These are phyloP conservation scores for Scheffersomyces quercinus DNA, from an alignment of 1,139 yeast genomes.

Conservation along the genomic window DNA sequence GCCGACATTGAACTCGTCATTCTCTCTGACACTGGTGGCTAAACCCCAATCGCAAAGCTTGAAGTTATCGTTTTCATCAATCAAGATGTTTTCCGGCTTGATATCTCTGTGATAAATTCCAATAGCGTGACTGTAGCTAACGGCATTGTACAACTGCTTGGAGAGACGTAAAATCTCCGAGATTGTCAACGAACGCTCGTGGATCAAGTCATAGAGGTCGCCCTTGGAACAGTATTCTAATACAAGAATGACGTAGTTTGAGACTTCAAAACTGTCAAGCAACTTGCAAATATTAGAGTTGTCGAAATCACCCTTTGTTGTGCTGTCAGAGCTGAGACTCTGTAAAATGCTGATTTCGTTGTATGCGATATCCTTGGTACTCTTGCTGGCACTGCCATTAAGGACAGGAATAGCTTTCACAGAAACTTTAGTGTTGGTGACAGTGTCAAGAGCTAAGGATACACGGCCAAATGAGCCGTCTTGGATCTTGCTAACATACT, in stretches of 20 bases:
- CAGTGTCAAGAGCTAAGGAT: conserved; percentile 43
- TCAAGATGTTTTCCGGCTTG: conserved; percentile 55
- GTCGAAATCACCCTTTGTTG: conserved; percentile 26
- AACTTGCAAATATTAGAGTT: conserved; percentile 47
- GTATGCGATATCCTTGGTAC: conserved; percentile 33
- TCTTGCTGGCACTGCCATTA: conserved; percentile 18
- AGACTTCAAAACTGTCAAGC: conserved; percentile 43
- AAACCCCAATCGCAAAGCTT: conserved; percentile 62
- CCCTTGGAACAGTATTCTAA: conserved; percentile 53
- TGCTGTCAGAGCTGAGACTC: conserved; percentile 32
- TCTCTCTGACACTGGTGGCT: conserved; percentile 38
- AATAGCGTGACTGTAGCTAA: conserved; percentile 41
- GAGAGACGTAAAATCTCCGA: conserved; percentile 18
- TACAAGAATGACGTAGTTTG: conserved; percentile 42
- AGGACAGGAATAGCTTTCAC: conserved; percentile 44
- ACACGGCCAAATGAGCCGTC: conserved; percentile 57
- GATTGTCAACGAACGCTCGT: conserved; percentile 15
- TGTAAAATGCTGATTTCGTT: conserved; percentile 48
- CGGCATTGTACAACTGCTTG: conserved; percentile 40
- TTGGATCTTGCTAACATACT: conserved; percentile 41
- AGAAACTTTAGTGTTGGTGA: conserved; percentile 20
- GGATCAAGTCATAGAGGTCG: conserved; percentile 50
- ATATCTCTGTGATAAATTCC: conserved; percentile 55
- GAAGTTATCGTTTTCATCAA: conserved; percentile 38
- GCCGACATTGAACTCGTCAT: conserved; percentile 51